Evolutionary conservation across 2,329 filamentous ascomycete genomes (phyloP), one percentile per base, ranked within the genome.

Genomic region (Cladosporium sp.): DNA sequence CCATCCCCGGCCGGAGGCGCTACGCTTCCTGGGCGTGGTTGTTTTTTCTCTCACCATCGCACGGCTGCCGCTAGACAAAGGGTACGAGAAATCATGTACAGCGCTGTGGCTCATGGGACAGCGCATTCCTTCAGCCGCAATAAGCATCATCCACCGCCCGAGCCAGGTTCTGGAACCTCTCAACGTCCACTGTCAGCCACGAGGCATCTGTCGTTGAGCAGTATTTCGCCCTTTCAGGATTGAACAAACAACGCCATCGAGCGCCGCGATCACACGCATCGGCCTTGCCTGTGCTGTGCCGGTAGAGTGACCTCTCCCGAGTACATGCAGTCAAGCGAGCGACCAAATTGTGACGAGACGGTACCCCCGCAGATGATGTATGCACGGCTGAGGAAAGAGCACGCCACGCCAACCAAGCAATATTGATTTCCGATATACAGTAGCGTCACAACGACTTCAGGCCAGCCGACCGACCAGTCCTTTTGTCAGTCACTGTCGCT

Each of bases 241-340:
- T 10, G 28, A 32, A 10, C 2, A 32, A 7, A 32, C 42, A 17
- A 24, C 20, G 24, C 42, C 42, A 45, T 25, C 15, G 25, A 15
- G n/a, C 19, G 24, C n/a, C 28, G 42, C 42, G 24, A 28, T 45
- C 42, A 45, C 42, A 45, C 24, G 42, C n/a, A 45, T 28, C 42
- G 20, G 40, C 8, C 13, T 15, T 10, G 10, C 40, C 40, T 24
- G 40, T 24, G 40, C n/a, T 3, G 24, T 28, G 42, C 42, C 42
- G 42, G 45, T 22, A 48, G 25, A 48, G 45, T 48, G 45, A 39
- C 45, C 12, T 28, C 20, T 39, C 22, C 34, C 34, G 49, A 28
- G 37, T 53, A 34, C 50, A 53, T 53, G 50, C 36, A 53, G 24
- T 40, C 37, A 40, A 52, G 49, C 36, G 49, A 52, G 35, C 22